A percentile compares a stretch with the other conserved stretches of the same genome.
phyloP scores from a whole-genome alignment of 2,329 filamentous ascomycete genomes.

The Chrysoporthe deuterocubensis region DNA sequence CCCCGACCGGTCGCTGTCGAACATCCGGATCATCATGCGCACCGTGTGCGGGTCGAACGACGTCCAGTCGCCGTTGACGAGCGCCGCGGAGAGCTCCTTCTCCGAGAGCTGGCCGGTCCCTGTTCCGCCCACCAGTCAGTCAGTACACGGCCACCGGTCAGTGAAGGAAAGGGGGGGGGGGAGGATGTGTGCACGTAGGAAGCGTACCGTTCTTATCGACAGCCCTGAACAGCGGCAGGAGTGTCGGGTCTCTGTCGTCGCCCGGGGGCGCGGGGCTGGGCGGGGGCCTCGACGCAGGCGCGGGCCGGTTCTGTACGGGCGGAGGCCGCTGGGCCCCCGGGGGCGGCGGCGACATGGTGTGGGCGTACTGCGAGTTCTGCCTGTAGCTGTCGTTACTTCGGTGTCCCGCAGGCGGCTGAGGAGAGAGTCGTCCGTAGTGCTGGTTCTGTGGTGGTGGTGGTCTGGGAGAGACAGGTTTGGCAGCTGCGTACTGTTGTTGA shows the following conservation, averaged over 20 bases:
- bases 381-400: constrained; percentile 22
- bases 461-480: constrained; percentile 51
- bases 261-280: constrained; percentile 61
- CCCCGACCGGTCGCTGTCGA: constrained; percentile 87
- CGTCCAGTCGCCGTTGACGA: constrained; percentile 96
- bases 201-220: constrained; percentile 80
- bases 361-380: constrained; percentile 36
- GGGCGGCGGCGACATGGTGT: constrained; percentile 55
- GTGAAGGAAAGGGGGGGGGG: too few relatives aligned
- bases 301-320: constrained; percentile 52
- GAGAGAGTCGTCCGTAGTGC: constrained; percentile 21
- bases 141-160: not conserved
- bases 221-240: constrained; percentile 85
- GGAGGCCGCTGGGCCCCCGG: constrained; percentile 47
- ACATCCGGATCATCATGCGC: constrained; percentile 99
- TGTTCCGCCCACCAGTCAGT: constrained; percentile 36
- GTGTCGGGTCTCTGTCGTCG: constrained; percentile 65
- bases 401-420: constrained; percentile 21
- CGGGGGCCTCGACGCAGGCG: constrained; percentile 65
- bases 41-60: constrained; percentile 92
- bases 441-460: constrained; percentile 36
- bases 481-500: constrained; percentile 48
- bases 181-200: not conserved
- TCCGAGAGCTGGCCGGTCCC: constrained; percentile 84
- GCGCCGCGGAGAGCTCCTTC: constrained; percentile 81